A percentile compares a stretch with the other conserved stretches of the same genome.
Evolutionary conservation across 2,329 filamentous ascomycete genomes (phyloP).

Genomic region (Sclerotinia glacialis): DNA sequence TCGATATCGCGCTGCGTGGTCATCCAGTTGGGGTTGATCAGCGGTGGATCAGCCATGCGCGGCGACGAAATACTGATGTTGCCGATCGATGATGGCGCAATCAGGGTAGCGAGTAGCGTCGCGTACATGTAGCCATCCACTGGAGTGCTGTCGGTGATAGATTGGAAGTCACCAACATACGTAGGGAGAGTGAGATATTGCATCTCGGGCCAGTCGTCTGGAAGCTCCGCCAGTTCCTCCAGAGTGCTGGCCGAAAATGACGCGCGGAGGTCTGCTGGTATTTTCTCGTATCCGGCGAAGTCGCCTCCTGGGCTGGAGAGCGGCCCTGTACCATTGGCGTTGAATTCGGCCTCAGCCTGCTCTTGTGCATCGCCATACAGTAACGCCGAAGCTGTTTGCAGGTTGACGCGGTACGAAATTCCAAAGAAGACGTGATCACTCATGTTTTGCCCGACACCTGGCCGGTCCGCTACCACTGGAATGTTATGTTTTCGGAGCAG

Average conservation of each 20-base stretch:
- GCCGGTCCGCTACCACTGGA: conserved; percentile 45
- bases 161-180: background rate
- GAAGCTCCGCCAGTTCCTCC: conserved; percentile 10
- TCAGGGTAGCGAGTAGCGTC: conserved; percentile 33
- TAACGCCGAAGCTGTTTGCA: conserved; percentile 10
- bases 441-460: conserved; percentile 52
- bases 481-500: conserved; percentile 36
- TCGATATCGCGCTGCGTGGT: conserved; percentile 44
- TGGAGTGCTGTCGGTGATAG: background rate
- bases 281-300: conserved; percentile 20
- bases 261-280: conserved; percentile 9
- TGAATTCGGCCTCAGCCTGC: background rate
- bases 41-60: conserved; percentile 41
- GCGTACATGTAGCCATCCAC: background rate
- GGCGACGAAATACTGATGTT: conserved; percentile 43
- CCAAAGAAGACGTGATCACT: conserved; percentile 21
- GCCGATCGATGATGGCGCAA: conserved; percentile 36
- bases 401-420: conserved; percentile 12
- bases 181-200: conserved; percentile 18
- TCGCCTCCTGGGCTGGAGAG: conserved; percentile 19
- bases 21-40: conserved; percentile 47
- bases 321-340: background rate
- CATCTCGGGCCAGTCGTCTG: conserved; percentile 23
- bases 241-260: background rate
- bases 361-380: background rate